A percentile compares a stretch with the other conserved stretches of the same genome.
These are phyloP conservation scores for Malus hybrid DNA, from an alignment of 331 rosid genomes.

Conservation along the genomic window DNA sequence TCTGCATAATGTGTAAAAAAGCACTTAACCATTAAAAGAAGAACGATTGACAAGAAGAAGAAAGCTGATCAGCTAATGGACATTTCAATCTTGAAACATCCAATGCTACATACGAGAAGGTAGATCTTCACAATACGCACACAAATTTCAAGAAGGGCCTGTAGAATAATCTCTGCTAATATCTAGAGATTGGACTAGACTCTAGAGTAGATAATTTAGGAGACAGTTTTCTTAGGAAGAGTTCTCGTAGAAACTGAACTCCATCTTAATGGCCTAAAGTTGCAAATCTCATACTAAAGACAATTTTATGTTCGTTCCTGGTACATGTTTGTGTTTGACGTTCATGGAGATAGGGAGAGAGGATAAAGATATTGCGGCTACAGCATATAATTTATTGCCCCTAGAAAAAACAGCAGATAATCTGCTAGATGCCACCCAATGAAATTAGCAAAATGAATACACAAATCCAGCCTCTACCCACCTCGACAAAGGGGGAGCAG, in stretches of 20 bases:
- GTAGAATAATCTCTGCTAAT: neutral
- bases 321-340: neutral
- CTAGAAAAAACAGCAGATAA: neutral
- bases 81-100: neutral
- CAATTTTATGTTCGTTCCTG: neutral
- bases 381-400: neutral
- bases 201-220: neutral
- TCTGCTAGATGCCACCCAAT: neutral
- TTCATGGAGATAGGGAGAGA: neutral
- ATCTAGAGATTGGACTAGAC: neutral
- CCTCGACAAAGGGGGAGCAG: conserved; percentile 80
- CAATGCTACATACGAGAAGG: neutral
- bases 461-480: conserved; percentile 6
- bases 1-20: conserved; percentile 41
- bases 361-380: neutral
- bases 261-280: no score
- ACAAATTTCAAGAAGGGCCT: neutral
- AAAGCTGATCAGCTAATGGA: neutral
- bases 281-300: no score
- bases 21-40: neutral
- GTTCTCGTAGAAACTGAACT: no score
- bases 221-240: neutral
- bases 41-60: neutral
- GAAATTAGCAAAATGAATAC: no score
- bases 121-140: neutral